Percentiles rank a stretch among this genome's conserved stretches.
phyloP scores from a whole-genome alignment of 495 filamentous ascomycete genomes.

The Podospora comata region DNA sequence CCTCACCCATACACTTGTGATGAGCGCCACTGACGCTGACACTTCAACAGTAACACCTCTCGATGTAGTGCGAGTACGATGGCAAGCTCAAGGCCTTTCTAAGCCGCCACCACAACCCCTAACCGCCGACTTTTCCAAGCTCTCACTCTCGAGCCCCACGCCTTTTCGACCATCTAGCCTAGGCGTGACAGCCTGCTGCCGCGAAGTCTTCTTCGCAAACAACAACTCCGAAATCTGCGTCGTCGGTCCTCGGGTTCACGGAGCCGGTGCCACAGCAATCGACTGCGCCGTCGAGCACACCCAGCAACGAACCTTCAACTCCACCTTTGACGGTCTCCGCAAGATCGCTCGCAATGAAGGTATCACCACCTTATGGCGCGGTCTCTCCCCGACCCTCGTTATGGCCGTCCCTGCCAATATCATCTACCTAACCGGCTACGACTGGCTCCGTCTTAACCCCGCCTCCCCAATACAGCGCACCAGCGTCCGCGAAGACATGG shows the following conservation, averaged over 20 bases:
- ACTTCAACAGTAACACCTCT: constrained; percentile 76
- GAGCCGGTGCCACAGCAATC: constrained; percentile 26
- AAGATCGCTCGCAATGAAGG: constrained; percentile 98
- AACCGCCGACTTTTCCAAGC: constrained; percentile 39
- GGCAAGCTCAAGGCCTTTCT: constrained; percentile 72
- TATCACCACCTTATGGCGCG: constrained; percentile 81
- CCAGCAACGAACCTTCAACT: constrained; percentile 77
- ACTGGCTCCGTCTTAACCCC: constrained; percentile 75
- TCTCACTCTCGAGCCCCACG: constrained; percentile 45
- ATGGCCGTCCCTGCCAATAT: constrained; percentile 97
- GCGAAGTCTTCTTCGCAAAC: constrained; percentile 94
- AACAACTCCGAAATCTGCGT: constrained; percentile 82
- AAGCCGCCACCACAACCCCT: constrained; percentile 32
- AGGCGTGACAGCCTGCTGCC: constrained; percentile 91
- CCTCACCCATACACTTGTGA: neutral
- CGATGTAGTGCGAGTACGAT: constrained; percentile 91
- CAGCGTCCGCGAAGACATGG: constrained; percentile 60
- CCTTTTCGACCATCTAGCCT: constrained; percentile 71
- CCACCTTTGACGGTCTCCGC: constrained; percentile 84
- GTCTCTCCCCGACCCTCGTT: constrained; percentile 82
- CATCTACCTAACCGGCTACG: constrained; percentile 99
- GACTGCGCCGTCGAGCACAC: constrained; percentile 88
- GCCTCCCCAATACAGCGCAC: constrained; percentile 62
- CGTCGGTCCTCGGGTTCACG: constrained; percentile 43
- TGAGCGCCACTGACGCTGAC: constrained; percentile 16